phyloP scores from a whole-genome alignment of 768 basidiomycete genomes.

The Collybia mongolica region DNA sequence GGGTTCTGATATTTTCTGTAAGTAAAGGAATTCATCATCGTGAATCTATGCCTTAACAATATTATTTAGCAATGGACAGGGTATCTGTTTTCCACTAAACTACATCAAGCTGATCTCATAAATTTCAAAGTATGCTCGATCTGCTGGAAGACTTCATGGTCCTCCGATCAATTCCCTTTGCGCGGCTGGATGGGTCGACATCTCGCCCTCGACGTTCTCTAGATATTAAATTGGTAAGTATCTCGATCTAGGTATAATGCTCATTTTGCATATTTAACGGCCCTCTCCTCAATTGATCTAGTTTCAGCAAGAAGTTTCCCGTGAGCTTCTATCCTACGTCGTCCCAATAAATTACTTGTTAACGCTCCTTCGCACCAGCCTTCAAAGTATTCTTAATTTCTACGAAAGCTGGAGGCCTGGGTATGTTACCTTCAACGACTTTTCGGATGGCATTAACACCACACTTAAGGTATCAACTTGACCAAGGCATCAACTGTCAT shows the following conservation, averaged over 20 bases:
- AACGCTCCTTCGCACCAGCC: constrained; percentile 26
- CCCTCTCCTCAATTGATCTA: constrained; percentile 14
- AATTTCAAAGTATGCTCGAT: constrained; percentile 58
- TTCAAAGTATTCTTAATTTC: constrained; percentile 71
- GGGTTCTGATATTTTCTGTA: constrained; percentile 69
- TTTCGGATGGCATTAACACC: constrained; percentile 21
- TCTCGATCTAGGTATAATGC: too few species aligned
- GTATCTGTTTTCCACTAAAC: constrained; percentile 21
- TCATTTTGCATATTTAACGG: background rate
- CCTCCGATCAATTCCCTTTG: constrained; percentile 56
- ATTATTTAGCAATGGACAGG: constrained; percentile 53
- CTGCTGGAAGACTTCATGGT: constrained; percentile 66
- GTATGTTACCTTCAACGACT: constrained; percentile 30
- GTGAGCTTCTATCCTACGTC: constrained; percentile 35
- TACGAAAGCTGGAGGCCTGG: constrained; percentile 71
- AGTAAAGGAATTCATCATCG: constrained; percentile 14
- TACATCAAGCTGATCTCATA: background rate
- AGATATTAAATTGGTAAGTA: constrained; percentile 51
- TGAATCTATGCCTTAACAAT: constrained; percentile 1
- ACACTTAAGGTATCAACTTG: constrained; percentile 67
- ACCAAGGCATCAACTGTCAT: constrained; percentile 80
- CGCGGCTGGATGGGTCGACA: constrained; percentile 58
- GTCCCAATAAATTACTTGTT: constrained; percentile 2
- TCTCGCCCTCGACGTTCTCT: constrained; percentile 51
- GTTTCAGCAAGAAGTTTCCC: constrained; percentile 60